Percentiles rank a stretch among this genome's conserved stretches.
phyloP scores from a whole-genome alignment of 352 stramenopile genomes.

The Phytophthora citrophthora region DNA sequence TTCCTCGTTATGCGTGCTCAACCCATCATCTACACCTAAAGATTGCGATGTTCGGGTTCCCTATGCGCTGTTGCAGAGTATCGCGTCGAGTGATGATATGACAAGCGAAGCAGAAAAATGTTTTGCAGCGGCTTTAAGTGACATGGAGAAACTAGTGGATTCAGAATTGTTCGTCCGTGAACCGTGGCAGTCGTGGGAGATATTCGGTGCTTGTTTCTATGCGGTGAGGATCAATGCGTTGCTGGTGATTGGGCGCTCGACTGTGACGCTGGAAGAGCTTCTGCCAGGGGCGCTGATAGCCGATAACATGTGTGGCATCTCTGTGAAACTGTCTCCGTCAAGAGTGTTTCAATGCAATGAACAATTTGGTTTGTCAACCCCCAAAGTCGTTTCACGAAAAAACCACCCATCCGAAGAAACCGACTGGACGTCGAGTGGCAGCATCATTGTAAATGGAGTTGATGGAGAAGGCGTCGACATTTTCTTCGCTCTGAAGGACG shows the following conservation, averaged over 20 bases:
- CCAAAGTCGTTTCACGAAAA: not conserved
- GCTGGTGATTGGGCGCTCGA: conserved; percentile 31
- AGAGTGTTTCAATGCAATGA: conserved; percentile 2
- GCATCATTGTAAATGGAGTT: conserved; percentile 38
- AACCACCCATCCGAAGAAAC: not conserved
- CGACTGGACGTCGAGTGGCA: conserved; percentile 29
- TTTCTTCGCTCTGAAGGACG: conserved; percentile 39
- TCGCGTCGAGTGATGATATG: not conserved
- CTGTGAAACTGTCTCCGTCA: conserved; percentile 19
- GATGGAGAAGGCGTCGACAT: conserved; percentile 31
- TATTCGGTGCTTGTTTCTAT: conserved; percentile 50
- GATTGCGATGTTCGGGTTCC: conserved; percentile 9
- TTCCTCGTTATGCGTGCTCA: conserved; percentile 37
- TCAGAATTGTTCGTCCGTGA: conserved; percentile 2
- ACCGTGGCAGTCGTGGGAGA: conserved; percentile 19
- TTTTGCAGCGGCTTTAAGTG: conserved; percentile 5
- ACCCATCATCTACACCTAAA: not conserved
- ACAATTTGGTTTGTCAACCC: conserved; percentile 9
- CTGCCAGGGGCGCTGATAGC: conserved; percentile 20
- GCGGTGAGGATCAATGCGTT: conserved; percentile 43
- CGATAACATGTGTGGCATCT: not conserved
- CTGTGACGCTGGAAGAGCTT: conserved; percentile 26
- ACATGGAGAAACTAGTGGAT: conserved; percentile 6
- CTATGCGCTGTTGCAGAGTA: conserved; percentile 12
- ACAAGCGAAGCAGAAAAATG: not conserved